Conservation (phyloP, 2,329 filamentous ascomycete genomes). For the Hypoxylon sp. region DNA sequence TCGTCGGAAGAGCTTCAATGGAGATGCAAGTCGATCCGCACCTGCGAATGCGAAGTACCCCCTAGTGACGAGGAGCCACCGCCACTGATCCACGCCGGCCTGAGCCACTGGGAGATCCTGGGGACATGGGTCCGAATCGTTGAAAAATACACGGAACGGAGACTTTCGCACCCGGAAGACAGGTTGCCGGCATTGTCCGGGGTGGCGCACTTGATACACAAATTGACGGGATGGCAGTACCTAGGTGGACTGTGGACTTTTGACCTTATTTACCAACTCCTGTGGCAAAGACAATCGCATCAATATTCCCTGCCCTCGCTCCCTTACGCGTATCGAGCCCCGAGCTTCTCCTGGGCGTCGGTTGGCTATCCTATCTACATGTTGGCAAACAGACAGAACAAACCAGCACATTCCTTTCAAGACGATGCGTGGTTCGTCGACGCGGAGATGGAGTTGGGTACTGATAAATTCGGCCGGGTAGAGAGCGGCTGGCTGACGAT, state of each 20-base stretch:
- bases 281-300: conserved; percentile 1
- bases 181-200: conserved; percentile 4
- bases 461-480: neutral
- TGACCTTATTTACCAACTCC: conserved; percentile 11
- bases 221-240: neutral
- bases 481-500: neutral
- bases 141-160: neutral
- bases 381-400: no score
- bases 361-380: neutral
- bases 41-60: neutral
- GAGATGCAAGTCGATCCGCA: neutral
- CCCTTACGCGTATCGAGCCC: neutral
- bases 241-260: conserved; percentile 8
- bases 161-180: conserved; percentile 1
- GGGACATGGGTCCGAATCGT: neutral
- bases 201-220: conserved; percentile 3
- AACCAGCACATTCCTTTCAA: neutral
- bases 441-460: neutral
- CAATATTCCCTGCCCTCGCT: no score
- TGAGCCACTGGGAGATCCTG: neutral
- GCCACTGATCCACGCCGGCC: neutral
- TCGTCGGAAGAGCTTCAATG: neutral
- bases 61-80: neutral
- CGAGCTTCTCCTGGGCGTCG: conserved; percentile 5
- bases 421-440: neutral